Conservation (phyloP, 108 stramenopile genomes). For the Mediolabrus comicus region DNA sequence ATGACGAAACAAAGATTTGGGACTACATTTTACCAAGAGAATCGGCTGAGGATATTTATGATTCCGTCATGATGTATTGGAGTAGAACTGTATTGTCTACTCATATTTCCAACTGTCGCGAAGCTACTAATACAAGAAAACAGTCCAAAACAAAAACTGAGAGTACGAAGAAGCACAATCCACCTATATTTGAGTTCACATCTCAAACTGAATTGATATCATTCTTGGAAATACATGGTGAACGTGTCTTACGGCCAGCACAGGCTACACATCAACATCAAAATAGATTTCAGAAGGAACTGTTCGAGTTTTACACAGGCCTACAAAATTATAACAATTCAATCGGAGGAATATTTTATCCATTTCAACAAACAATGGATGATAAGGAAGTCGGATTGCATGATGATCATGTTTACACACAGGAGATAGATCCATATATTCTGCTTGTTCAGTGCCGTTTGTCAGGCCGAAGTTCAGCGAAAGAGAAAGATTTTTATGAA, state of each 20-base stretch:
- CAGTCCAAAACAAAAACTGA: not conserved
- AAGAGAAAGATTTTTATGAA: not conserved
- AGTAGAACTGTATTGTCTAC: conserved; percentile 34
- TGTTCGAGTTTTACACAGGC: conserved; percentile 33
- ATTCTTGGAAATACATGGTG: conserved; percentile 23
- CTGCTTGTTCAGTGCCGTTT: conserved; percentile 43
- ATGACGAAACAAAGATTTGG: conserved; percentile 28
- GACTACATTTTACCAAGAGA: conserved; percentile 40
- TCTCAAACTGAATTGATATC: conserved; percentile 9
- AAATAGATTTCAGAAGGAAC: conserved; percentile 14
- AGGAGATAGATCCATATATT: conserved; percentile 44
- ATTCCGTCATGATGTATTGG: conserved; percentile 47
- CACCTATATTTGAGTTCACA: conserved; percentile 32
- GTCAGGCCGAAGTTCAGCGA: not conserved
- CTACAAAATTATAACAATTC: conserved; percentile 7
- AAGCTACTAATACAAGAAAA: not conserved
- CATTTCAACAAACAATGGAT: conserved; percentile 2
- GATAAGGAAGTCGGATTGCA: not conserved
- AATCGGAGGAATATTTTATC: conserved; percentile 22
- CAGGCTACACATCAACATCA: conserved; percentile 12
- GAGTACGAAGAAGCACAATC: not conserved
- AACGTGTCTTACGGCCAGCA: conserved; percentile 25
- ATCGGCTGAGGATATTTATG: conserved; percentile 33
- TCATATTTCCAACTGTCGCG: not conserved
- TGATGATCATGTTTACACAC: not conserved